phyloP scores from a whole-genome alignment of 768 basidiomycete species.

The Tricholoma bakamatsutake region DNA sequence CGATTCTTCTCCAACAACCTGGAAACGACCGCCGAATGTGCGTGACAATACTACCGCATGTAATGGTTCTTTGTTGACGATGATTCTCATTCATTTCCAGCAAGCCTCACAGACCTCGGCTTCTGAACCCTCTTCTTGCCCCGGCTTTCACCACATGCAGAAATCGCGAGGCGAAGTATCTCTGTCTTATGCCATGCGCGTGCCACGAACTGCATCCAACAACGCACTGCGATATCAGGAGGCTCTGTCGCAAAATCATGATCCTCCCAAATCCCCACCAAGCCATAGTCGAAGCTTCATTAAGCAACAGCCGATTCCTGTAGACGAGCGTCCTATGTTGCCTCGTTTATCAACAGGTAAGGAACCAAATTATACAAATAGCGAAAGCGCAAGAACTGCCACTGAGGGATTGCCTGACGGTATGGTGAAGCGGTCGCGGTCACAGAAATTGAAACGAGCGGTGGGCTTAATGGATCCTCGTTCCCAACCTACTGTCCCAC shows the following conservation, averaged over 20 bases:
- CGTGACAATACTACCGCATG: background rate
- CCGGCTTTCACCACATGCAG: constrained; percentile 6
- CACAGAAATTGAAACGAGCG: constrained; percentile 33
- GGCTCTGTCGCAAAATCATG: constrained; percentile 11
- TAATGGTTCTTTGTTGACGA: background rate
- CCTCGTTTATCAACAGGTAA: constrained; percentile 13
- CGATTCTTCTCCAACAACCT: constrained; percentile 4
- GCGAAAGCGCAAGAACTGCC: constrained; percentile 3
- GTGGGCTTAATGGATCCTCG: constrained; percentile 36
- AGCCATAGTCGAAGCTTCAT: constrained; percentile 22
- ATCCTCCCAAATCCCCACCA: constrained; percentile 23
- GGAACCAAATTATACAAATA: constrained; percentile 3
- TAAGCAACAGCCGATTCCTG: constrained; percentile 25
- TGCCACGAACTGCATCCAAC: constrained; percentile 19
- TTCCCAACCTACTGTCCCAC: constrained; percentile 32
- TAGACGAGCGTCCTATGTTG: constrained; percentile 31
- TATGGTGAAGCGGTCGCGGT: constrained; percentile 14
- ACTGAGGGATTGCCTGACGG: constrained; percentile 9
- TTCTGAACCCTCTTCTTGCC: constrained; percentile 7
- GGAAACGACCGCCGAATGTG: background rate
- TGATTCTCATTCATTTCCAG: background rate
- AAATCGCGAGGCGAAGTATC: background rate
- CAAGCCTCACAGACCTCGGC: background rate
- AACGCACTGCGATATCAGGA: constrained; percentile 22
- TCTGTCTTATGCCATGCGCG: constrained; percentile 10